Conservation (phyloP, 176 grass and related monocot species). For the Coix lacrymajobi region DNA sequence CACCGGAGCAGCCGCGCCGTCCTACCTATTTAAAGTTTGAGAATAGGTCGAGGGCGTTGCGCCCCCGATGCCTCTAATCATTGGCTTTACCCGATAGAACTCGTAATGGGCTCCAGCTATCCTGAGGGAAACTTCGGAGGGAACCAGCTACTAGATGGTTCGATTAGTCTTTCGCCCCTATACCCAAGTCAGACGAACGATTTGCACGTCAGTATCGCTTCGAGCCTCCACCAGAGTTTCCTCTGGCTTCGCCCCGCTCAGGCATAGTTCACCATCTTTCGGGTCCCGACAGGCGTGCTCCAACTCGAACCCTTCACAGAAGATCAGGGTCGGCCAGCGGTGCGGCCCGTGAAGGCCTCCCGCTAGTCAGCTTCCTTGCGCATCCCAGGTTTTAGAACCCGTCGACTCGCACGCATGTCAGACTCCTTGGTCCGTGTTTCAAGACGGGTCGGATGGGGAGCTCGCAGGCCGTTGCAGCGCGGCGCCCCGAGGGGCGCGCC, state of each 20-base stretch:
- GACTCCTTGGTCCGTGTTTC: slow-evolving; percentile 90
- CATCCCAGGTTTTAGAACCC: not conserved
- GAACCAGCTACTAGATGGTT: slow-evolving; percentile 54
- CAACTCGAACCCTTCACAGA: slow-evolving; percentile 73
- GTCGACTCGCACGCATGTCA: slow-evolving; percentile 34
- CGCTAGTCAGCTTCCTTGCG: not conserved
- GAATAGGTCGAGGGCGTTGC: slow-evolving; percentile 57
- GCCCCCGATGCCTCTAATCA: slow-evolving; percentile 67
- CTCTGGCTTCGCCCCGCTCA: slow-evolving; percentile 64
- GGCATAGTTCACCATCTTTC: slow-evolving; percentile 58
- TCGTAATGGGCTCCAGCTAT: slow-evolving; percentile 53
- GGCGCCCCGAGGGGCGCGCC: not conserved
- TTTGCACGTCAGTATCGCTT: slow-evolving; percentile 47
- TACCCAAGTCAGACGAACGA: slow-evolving; percentile 31
- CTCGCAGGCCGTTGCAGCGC: not conserved
- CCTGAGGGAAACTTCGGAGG: slow-evolving; percentile 46
- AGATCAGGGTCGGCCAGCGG: slow-evolving; percentile 56
- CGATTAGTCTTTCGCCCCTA: slow-evolving; percentile 41
- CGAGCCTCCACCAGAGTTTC: slow-evolving; percentile 68
- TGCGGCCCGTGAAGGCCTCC: not conserved
- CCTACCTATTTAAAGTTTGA: slow-evolving; percentile 57
- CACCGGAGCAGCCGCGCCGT: slow-evolving; percentile 17
- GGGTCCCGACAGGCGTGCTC: slow-evolving; percentile 58
- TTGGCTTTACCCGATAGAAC: slow-evolving; percentile 56
- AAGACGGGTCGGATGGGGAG: slow-evolving; percentile 66